A percentile compares a stretch with the other conserved stretches of the same genome.
Conservation (phyloP, 345 rosid genomes). For the Physaria fendleri region DNA sequence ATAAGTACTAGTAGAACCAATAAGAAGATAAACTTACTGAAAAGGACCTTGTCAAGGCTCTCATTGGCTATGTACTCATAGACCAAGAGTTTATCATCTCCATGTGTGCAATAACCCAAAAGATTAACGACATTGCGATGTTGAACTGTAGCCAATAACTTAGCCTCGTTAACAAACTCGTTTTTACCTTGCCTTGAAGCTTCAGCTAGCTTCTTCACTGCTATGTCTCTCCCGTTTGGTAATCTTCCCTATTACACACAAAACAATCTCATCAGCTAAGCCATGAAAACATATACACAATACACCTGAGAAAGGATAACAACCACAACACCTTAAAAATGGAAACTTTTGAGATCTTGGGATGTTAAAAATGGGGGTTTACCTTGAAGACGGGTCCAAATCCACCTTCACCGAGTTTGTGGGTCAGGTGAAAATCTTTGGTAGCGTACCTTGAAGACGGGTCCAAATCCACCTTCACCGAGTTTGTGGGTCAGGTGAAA, state of each 20-base stretch:
- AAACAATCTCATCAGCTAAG: constrained; percentile 8
- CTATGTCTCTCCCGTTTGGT: constrained; percentile 87
- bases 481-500: constrained; percentile 72
- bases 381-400: constrained; percentile 95
- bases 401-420: constrained; percentile 96
- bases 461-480: constrained; percentile 98
- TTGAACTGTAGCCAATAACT: constrained; percentile 80
- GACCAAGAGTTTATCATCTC: constrained; percentile 80
- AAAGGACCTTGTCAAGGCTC: constrained; percentile 90
- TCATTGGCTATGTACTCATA: constrained; percentile 77
- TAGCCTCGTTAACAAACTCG: constrained; percentile 87
- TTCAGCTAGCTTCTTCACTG: constrained; percentile 84
- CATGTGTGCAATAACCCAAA: constrained; percentile 78
- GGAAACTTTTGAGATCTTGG: background rate
- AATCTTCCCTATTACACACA: constrained; percentile 57
- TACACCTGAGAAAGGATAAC: background rate
- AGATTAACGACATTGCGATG: constrained; percentile 91
- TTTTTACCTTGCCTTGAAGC: constrained; percentile 77
- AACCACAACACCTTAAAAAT: background rate
- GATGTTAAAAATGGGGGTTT: too few species aligned
- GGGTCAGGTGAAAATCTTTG: constrained; percentile 54
- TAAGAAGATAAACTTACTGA: constrained; percentile 53
- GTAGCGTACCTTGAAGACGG: constrained; percentile 94
- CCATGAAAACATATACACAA: background rate
- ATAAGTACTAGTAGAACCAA: too few species aligned